Evolutionary conservation across 805 yeast genomes (phyloP), one percentile per base, ranked within the genome.

Genomic region (Teunomyces stri): DNA sequence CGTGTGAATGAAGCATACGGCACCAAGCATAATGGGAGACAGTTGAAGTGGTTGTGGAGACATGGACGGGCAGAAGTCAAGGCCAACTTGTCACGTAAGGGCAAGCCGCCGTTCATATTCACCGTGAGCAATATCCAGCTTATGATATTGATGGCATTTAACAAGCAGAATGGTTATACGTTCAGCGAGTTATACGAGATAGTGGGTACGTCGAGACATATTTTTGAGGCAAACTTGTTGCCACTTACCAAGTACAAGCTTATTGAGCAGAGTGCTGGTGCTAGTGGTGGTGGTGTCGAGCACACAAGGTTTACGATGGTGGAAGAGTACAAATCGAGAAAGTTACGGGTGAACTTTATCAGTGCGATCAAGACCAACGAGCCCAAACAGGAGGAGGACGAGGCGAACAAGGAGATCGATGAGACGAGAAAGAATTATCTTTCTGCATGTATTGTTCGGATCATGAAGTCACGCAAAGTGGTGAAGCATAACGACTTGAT

Each of bases 1-100:
- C 79, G 80, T 45, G 82, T 92, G 46, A 82, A 82, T 47, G 75
- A 78, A 35, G 75, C 87, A 50, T 95, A 92, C 65, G 75, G 80
- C 37, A 71, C 75, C 30, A 85, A 86, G 58, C 97, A 92, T 66
- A 80, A 75, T 51, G 97, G 97, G 10, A 80, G 98, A 66, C 83
- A 89, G 53, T 78, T 94, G 57, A 87, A 88, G 61, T 94, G 99
- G 99, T 78, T 92, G 50, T 94, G 97, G 97, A 86, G 89, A 58
- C 82, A 89, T 62, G 89, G 96, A 41, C 86, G 92, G 65, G 94
- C 95, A 50, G 99, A 94, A 64, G 69, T 94, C 48, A 87, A 85
- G 66, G 96, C 96, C 9, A 87, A 89, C 61, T 77, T 90, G 52
- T 80, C 92, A 5, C 84, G 85, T 55, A 84, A 86, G 31, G 91